Evolutionary conservation across 495 filamentous ascomycete genomes (phyloP), one percentile per base, ranked within the genome.

Genomic region (Mycothermus thermophilus): DNA sequence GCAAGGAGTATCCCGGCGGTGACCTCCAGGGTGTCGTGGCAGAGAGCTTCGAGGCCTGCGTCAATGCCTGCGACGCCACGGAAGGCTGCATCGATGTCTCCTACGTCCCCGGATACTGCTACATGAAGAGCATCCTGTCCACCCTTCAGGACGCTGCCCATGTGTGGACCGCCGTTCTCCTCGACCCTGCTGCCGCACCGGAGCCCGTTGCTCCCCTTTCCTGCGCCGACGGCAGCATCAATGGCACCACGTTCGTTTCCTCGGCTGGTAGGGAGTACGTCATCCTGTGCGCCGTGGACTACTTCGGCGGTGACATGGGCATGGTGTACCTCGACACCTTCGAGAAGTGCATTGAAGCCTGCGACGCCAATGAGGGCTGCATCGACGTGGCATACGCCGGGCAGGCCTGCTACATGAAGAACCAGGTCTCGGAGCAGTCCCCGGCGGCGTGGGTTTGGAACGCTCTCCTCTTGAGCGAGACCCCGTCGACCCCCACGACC

Each of bases 1-100:
- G 32, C 20, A 11, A 12, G 13, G 33, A 35, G 16, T 35, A 27
- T 16, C 16, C 23, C 7, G 33, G 33, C 13, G 33, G 33, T 24
- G 33, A 35, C 20, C 13, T 35, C 23, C 17, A 17, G 22, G 21
- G 16, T 8, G 12, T 26, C 6, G n/a, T 18, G 4, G 23, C 23
- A 6, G 21, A 13, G 8, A 27, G 23, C 9, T 35, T 35, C 33
- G 33, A 3, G 15, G 24, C 27, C 13, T 35, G 33, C 10, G 15
- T 35, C 23, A n/a, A 26, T 4, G 14, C 24, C 21, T 35, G 33
- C 33, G 33, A 35, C 33, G 13, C 8, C 13, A 25, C 10, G 8
- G 14, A 6, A 3, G 24, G 16, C 4, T 35, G 33, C 23, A 17
- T 27, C 13, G 33, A 35, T n/a, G 33, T 35, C 10, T 17, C 21